Base-by-base conservation (phyloP, 495 filamentous ascomycete species). In the Penicillium ucsense region DNA sequence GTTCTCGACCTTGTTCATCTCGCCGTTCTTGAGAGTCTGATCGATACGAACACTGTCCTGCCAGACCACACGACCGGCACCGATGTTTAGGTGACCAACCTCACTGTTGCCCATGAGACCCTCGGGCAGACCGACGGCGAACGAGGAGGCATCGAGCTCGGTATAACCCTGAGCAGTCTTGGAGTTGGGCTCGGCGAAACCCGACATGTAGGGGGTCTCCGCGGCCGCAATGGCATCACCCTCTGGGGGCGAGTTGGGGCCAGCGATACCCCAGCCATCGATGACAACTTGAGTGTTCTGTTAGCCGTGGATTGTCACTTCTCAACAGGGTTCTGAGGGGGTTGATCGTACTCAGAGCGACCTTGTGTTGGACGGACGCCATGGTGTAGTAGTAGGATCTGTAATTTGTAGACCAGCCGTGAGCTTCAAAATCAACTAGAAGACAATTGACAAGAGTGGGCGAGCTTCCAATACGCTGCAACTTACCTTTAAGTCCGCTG, bases 41-140 rank as follows among this genome's bases (percentile, higher is more conserved):
- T 97, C 92, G 68, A 98, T 98, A 59, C 92, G 86, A 49, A 98
- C 92, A 50, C 94, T 94, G 73, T 98, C 92, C 68, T 98, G 92
- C 92, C 92, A 98, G 57, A 98, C 92, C 36, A 98, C 94, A 65
- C 92, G 79, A 38, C 92, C 92, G 50, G 92, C 92, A 61, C 92
- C 92, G 68, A 98, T 97, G 75, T 98, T 98, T 68, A 98, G 68
- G 69, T 98, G 92, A 35, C 92, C 92, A 55, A 98, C 92, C 67
- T 98, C 92, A 62, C 86, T 92, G 73, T 98, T 98, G 34, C 92
- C 92, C 92, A 98, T 98, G 49, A 98, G 75, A 35, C 92, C 92
- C 62, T 98, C 91, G 12, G 92, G 92, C 38, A 98, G 75, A 38
- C 92, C 92, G 38, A 98, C 92, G 32, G 92, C 94, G 12, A 95